phyloP scores from a whole-genome alignment of 2,329 filamentous ascomycete species.

The Trichoderma citrinoviride region DNA sequence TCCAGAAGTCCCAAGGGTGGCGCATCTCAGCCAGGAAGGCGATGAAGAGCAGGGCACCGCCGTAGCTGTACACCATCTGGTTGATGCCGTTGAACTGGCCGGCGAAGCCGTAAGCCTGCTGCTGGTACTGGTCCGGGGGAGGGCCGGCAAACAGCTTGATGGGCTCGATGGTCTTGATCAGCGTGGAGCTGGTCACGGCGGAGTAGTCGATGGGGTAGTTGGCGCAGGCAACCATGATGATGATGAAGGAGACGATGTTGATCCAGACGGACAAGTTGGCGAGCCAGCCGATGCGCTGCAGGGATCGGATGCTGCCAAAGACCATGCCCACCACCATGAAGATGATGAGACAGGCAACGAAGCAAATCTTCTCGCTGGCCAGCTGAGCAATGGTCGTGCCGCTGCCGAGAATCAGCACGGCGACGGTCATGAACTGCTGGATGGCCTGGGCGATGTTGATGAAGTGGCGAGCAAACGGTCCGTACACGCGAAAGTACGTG shows the following conservation, averaged over 20 bases:
- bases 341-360: conserved; percentile 15
- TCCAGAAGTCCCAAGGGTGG: conserved; percentile 17
- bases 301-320: conserved; percentile 13
- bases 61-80: conserved; percentile 18
- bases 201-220: conserved; percentile 17
- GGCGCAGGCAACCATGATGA: conserved; percentile 17
- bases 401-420: conserved; percentile 13
- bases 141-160: conserved; percentile 3
- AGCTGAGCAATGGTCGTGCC: conserved; percentile 12
- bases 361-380: conserved; percentile 12
- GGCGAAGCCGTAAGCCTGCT: conserved; percentile 13
- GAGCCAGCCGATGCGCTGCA: conserved; percentile 15
- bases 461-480: conserved; percentile 12
- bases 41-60: conserved; percentile 13
- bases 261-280: conserved; percentile 17
- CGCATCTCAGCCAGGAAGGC: conserved; percentile 19
- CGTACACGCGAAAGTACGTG: conserved; percentile 18
- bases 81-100: conserved; percentile 18
- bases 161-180: conserved; percentile 6
- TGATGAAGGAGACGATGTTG: conserved; percentile 12
- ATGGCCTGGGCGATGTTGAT: conserved; percentile 17
- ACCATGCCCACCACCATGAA: conserved; percentile 18
- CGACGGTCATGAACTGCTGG: conserved; percentile 17
- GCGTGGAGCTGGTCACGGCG: conserved; percentile 1
- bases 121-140: conserved; percentile 13